These are phyloP conservation scores for Claviceps pazoutovae DNA, from an alignment of 2,329 filamentous ascomycete genomes.

Conservation along the genomic window DNA sequence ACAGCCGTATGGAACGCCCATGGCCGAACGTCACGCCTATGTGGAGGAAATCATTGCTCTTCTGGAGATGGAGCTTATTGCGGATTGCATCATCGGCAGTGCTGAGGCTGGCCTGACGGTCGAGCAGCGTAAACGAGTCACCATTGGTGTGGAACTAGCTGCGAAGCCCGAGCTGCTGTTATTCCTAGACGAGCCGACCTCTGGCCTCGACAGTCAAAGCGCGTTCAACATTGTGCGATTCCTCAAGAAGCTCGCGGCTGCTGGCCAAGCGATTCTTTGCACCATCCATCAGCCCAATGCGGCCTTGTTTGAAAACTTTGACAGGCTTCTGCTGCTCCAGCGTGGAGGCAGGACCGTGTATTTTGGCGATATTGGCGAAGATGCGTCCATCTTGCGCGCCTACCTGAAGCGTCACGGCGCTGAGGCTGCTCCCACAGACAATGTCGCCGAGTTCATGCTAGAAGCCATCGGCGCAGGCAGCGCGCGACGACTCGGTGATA, in stretches of 20 bases:
- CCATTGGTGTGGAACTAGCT: conserved; percentile 79
- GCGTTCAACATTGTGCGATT: conserved; percentile 69
- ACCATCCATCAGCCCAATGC: conserved; percentile 87
- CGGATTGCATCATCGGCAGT: conserved; percentile 43
- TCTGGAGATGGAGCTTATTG: conserved; percentile 44
- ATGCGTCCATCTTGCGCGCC: conserved; percentile 55
- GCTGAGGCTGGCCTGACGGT: conserved; percentile 57
- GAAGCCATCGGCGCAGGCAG: conserved; percentile 70
- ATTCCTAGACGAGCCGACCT: conserved; percentile 69
- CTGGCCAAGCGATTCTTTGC: conserved; percentile 77
- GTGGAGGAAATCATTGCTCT: conserved; percentile 48
- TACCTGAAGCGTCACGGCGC: conserved; percentile 49
- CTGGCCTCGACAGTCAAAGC: conserved; percentile 47
- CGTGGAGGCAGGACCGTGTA: conserved; percentile 71
- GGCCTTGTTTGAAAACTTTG: conserved; percentile 77
- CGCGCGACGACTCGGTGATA: conserved; percentile 54
- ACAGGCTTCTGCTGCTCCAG: conserved; percentile 65
- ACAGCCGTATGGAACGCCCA: conserved; percentile 39
- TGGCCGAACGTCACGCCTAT: conserved; percentile 42
- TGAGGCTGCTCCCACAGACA: conserved; percentile 39
- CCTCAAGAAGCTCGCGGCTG: conserved; percentile 61
- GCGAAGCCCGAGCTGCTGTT: conserved; percentile 66
- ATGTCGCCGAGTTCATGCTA: conserved; percentile 68
- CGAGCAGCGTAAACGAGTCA: conserved; percentile 60
- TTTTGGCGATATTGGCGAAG: conserved; percentile 70